Evolutionary conservation across 306 rosid species (phyloP), one percentile per base, ranked within the genome.

Genomic region (Glycine latifolia): DNA sequence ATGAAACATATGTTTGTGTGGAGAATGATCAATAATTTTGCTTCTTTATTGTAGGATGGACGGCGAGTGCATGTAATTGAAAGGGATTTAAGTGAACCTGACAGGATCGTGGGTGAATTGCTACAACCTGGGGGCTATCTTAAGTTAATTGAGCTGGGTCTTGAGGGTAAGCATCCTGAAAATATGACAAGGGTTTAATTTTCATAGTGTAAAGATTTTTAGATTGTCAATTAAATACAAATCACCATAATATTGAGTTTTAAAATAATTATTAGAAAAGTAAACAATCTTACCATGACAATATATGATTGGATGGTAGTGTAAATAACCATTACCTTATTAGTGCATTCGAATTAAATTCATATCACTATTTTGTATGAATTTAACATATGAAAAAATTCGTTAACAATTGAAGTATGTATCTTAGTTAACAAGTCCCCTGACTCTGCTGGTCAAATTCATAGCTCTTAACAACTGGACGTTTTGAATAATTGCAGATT

Each of bases 101-200:
- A 92, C 8, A 91, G 97, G 66, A 94, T 94, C 78, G 97, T 92
- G 11, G 98, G 97, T 53, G 98, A 94, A 83, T 80, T 92, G 75
- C 83, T 94, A 20, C 97, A 92, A 77, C 98, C 97, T 65, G 98
- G 98, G 2, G 98, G 98, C 4, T 94, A 92, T 81, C 82, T 94
- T 6, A 92, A 90, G 85, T 76, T 92, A 77, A 77, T 92, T 53
- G 97, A 92, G 83, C 85, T 94, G 82, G 97, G 91, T 37, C 89
- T 94, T 76, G 83, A 89, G 68, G 98, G 98, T 94, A 86, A 79
- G 17, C 63, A 79, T 43, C n/a, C 33, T 60, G 54, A 60, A 79
- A 58, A 35, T 78, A 17, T 54, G n/a, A 47, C n/a, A 46, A 31
- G 20, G 3, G 71, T 37, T 37, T 39, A 65, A 37, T 37, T 39